These are phyloP conservation scores for Alnus glutinosa DNA, from an alignment of 306 rosid genomes.

Conservation along the genomic window DNA sequence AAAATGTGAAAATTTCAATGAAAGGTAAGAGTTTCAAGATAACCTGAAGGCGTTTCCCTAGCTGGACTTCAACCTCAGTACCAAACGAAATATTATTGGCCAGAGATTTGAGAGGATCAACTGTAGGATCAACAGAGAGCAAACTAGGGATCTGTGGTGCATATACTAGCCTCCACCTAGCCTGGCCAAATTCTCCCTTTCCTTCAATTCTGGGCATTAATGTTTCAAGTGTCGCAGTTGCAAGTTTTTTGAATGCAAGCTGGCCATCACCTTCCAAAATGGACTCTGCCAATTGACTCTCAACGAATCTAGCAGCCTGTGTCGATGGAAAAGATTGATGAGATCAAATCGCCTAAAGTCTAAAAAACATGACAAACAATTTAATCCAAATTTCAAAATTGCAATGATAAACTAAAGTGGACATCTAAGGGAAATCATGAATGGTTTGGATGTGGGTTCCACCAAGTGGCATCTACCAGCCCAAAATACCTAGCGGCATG, in stretches of 20 bases:
- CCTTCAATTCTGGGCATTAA: slow-evolving; percentile 97
- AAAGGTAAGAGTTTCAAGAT: slow-evolving; percentile 20
- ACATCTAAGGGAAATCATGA: neutral
- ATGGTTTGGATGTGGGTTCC: neutral
- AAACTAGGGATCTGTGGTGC: slow-evolving; percentile 85
- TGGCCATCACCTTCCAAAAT: slow-evolving; percentile 67
- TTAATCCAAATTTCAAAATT: slow-evolving; percentile 1
- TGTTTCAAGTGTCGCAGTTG: slow-evolving; percentile 80
- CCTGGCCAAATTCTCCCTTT: slow-evolving; percentile 86
- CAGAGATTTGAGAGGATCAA: slow-evolving; percentile 74
- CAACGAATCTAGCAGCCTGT: slow-evolving; percentile 84
- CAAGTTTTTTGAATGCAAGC: slow-evolving; percentile 76
- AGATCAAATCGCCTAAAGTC: slow-evolving; percentile 11
- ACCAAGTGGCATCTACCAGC: slow-evolving; percentile 5
- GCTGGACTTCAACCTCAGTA: slow-evolving; percentile 88
- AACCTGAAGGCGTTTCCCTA: slow-evolving; percentile 94
- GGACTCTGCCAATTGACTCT: slow-evolving; percentile 75
- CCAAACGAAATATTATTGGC: slow-evolving; percentile 83
- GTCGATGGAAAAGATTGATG: slow-evolving; percentile 18
- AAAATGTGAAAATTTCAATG: neutral
- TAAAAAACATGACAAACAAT: slow-evolving; percentile 8
- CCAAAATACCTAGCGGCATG: neutral
- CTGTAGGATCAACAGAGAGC: slow-evolving; percentile 54
- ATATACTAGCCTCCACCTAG: slow-evolving; percentile 80
- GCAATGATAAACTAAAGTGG: slow-evolving; percentile 10